These are phyloP conservation scores for Fistulinella cinereoalba DNA, from an alignment of 1,284 basidiomycete species.

Conservation along the genomic window DNA sequence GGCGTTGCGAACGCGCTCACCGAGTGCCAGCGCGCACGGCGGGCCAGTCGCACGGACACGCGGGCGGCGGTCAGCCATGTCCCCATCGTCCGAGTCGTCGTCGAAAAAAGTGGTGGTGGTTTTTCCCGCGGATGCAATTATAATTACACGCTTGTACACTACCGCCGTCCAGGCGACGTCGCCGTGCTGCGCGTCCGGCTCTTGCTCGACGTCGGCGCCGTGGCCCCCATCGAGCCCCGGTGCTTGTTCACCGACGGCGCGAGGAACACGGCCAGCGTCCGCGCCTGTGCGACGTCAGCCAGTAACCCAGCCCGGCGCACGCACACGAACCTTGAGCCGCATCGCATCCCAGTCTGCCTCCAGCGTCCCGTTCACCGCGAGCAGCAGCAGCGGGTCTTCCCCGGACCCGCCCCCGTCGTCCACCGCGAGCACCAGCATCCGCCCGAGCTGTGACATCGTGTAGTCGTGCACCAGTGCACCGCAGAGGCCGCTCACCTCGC, in stretches of 20 bases:
- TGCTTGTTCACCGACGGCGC: slow-evolving; percentile 42
- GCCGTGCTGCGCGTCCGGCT: slow-evolving; percentile 28
- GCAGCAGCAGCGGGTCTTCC: slow-evolving; percentile 56
- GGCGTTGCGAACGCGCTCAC: slow-evolving; percentile 28
- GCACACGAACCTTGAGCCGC: slow-evolving; percentile 50
- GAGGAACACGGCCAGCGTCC: slow-evolving; percentile 45
- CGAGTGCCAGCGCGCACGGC: slow-evolving; percentile 24
- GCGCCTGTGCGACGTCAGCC: slow-evolving; percentile 43
- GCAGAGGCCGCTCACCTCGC: slow-evolving; percentile 49
- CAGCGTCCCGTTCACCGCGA: slow-evolving; percentile 62
- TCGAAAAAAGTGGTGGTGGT: not conserved
- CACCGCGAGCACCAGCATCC: slow-evolving; percentile 64
- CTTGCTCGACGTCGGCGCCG: slow-evolving; percentile 12
- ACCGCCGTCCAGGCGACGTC: slow-evolving; percentile 31
- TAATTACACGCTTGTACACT: not conserved
- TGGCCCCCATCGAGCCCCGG: slow-evolving; percentile 25
- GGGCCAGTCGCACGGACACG: slow-evolving; percentile 6
- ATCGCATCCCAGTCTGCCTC: slow-evolving; percentile 62
- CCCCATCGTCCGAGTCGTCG: slow-evolving; percentile 21
- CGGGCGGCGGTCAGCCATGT: slow-evolving; percentile 12
- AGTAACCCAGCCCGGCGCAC: not conserved
- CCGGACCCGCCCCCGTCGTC: slow-evolving; percentile 36
- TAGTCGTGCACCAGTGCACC: slow-evolving; percentile 7
- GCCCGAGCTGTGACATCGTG: slow-evolving; percentile 50
- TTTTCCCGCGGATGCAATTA: slow-evolving; percentile 17